phyloP scores from a whole-genome alignment of 1,284 basidiomycete species.

The Cutaneotrichosporon cavernicola region DNA sequence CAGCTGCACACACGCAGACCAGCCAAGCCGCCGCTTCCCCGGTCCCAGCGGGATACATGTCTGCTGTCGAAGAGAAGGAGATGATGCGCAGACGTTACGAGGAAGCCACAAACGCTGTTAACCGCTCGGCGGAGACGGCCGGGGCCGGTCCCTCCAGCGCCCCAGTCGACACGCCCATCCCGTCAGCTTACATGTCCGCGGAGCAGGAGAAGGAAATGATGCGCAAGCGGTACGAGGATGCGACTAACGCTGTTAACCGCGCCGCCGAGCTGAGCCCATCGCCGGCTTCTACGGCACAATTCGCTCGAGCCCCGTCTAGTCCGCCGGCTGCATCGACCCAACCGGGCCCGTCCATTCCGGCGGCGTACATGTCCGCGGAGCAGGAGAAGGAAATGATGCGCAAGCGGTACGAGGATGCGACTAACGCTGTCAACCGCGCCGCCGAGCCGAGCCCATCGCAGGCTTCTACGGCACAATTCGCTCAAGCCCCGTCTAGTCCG shows the following conservation, averaged over 20 bases:
- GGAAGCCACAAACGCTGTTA: not conserved
- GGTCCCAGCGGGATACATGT: conserved; percentile 12
- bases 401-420: conserved; percentile 50
- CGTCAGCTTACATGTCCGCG: conserved; percentile 20
- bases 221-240: conserved; percentile 37
- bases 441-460: not conserved
- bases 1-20: not conserved
- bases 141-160: not conserved
- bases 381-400: conserved; percentile 32
- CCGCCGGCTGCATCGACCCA: not conserved
- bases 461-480: too few species aligned
- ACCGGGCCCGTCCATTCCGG: too few species aligned
- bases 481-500: not conserved
- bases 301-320: not conserved
- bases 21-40: not conserved
- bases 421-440: conserved; percentile 49
- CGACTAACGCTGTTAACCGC: conserved; percentile 23
- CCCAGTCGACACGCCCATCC: not conserved
- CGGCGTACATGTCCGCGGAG: conserved; percentile 21
- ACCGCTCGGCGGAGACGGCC: not conserved
- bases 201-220: conserved; percentile 43
- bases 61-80: conserved; percentile 41
- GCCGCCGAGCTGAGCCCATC: not conserved
- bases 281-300: not conserved
- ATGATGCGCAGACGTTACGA: conserved; percentile 23